A percentile compares a stretch with the other conserved stretches of the same genome.
Evolutionary conservation across 352 stramenopile species (phyloP).

Genomic region (Albugo candida): DNA sequence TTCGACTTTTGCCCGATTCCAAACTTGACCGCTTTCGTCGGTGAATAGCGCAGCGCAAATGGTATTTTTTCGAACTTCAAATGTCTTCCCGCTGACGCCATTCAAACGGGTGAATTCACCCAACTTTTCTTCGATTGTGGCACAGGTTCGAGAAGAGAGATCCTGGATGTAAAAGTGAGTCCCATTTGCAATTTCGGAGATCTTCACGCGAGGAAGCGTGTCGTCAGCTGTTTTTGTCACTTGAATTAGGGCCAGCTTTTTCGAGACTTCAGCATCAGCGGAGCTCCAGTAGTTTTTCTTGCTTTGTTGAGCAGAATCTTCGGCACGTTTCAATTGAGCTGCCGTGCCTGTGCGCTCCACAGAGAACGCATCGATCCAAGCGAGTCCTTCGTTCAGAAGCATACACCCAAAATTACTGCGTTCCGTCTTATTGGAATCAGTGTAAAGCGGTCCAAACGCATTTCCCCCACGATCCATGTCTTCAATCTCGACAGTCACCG

Average conservation of each 20-base stretch:
- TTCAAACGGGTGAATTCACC: conserved; percentile 81
- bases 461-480: conserved; percentile 89
- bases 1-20: conserved; percentile 89
- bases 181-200: conserved; percentile 89
- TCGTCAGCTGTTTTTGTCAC: conserved; percentile 16
- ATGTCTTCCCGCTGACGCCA: conserved; percentile 73
- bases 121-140: conserved; percentile 86
- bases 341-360: conserved; percentile 79
- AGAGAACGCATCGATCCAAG: conserved; percentile 84
- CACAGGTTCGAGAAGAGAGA: conserved; percentile 65
- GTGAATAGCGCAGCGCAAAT: conserved; percentile 91
- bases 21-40: conserved; percentile 81
- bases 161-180: conserved; percentile 90
- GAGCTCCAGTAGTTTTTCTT: conserved; percentile 89
- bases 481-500: conserved; percentile 81
- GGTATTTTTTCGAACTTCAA: conserved; percentile 80
- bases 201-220: conserved; percentile 51
- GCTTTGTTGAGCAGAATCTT: conserved; percentile 79
- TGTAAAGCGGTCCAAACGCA: conserved; percentile 72
- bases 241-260: conserved; percentile 21
- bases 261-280: conserved; percentile 35
- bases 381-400: conserved; percentile 84
- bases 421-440: conserved; percentile 34
- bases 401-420: conserved; percentile 81
- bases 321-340: conserved; percentile 46